phyloP scores from a whole-genome alignment of 345 rosid genomes.

The Adansonia digitata region DNA sequence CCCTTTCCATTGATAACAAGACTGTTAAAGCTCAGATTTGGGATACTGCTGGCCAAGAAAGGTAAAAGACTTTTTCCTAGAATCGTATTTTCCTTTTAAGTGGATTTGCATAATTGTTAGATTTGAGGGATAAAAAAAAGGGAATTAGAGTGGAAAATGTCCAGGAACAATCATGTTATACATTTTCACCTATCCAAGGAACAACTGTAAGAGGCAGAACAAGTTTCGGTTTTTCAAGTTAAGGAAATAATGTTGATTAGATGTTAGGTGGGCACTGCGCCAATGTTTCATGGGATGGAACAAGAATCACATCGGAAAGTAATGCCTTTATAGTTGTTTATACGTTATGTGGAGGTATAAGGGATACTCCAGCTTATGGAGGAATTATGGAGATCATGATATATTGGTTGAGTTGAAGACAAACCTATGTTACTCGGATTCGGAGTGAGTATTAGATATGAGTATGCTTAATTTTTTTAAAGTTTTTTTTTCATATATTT shows the following conservation, averaged over 20 bases:
- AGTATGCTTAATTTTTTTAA: too few species aligned
- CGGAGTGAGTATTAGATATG: too few species aligned
- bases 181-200: not conserved
- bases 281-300: not conserved
- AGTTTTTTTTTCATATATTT: too few species aligned
- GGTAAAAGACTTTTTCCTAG: conserved; percentile 20
- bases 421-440: too few species aligned
- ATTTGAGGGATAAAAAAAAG: too few species aligned
- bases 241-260: not conserved
- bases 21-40: conserved; percentile 67
- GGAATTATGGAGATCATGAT: not conserved
- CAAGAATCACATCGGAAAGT: not conserved
- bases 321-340: too few species aligned
- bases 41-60: conserved; percentile 75
- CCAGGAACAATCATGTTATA: not conserved
- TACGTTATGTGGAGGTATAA: not conserved
- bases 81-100: not conserved
- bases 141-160: too few species aligned
- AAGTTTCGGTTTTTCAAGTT: not conserved
- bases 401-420: not conserved
- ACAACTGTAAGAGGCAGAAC: not conserved
- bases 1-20: conserved; percentile 53
- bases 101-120: not conserved
- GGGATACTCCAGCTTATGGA: not conserved
- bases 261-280: not conserved